Conservation (phyloP, 2,329 filamentous ascomycete species). For the Xenosphaeropsis pyriputrescens region DNA sequence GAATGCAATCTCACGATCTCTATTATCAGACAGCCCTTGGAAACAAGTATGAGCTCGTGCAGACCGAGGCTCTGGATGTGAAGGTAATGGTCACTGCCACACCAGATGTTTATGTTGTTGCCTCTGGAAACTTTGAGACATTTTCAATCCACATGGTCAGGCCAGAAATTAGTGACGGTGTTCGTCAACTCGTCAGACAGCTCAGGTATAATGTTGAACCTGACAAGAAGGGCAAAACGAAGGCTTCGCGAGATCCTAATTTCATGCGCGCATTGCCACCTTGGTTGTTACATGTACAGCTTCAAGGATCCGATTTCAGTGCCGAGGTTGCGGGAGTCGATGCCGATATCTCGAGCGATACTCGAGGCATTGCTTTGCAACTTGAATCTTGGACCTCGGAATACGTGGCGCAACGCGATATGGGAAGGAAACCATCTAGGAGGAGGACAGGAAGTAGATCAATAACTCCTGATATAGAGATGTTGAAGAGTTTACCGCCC, state of each 20-base stretch:
- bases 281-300: conserved; percentile 72
- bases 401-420: conserved; percentile 66
- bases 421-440: conserved; percentile 40
- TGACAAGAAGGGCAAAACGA: conserved; percentile 36
- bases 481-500: conserved; percentile 33
- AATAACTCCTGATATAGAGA: conserved; percentile 51
- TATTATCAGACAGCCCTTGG: conserved; percentile 88
- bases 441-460: conserved; percentile 64
- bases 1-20: conserved; percentile 73
- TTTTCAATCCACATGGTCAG: conserved; percentile 83
- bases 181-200: conserved; percentile 82
- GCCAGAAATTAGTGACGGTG: conserved; percentile 80
- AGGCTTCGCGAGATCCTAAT: conserved; percentile 39
- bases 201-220: conserved; percentile 57
- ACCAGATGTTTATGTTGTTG: conserved; percentile 71
- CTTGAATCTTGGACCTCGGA: conserved; percentile 79
- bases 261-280: conserved; percentile 65
- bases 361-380: conserved; percentile 72
- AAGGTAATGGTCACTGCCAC: conserved; percentile 75
- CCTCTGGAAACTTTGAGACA: conserved; percentile 68
- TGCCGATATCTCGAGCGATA: conserved; percentile 64
- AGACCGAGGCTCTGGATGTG: conserved; percentile 77
- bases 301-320: conserved; percentile 81
- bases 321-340: conserved; percentile 86
- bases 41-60: conserved; percentile 71